phyloP scores from a whole-genome alignment of 495 filamentous ascomycete genomes.

The Thermothielavioides terrestris region DNA sequence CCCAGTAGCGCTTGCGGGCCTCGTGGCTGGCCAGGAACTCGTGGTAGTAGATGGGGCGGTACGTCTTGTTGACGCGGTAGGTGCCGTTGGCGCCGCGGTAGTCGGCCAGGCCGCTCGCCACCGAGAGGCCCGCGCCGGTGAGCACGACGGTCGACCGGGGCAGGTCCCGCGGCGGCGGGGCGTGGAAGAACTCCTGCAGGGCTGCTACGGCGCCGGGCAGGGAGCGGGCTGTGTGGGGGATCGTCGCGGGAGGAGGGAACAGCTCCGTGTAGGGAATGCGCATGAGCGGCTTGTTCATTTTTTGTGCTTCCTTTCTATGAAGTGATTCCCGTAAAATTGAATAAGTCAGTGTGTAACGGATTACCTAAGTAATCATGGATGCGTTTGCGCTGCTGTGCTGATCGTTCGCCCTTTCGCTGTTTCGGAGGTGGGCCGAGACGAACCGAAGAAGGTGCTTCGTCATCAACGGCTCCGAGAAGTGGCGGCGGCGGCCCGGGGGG shows the following conservation, averaged over 20 bases:
- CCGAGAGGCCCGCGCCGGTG: conserved; percentile 87
- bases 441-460: too few relatives aligned
- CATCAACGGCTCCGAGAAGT: too few relatives aligned
- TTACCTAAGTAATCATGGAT: too few relatives aligned
- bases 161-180: conserved; percentile 43
- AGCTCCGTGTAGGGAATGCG: conserved; percentile 86
- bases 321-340: too few relatives aligned
- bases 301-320: background rate
- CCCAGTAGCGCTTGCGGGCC: conserved; percentile 91
- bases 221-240: conserved; percentile 60
- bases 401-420: too few relatives aligned
- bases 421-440: too few relatives aligned
- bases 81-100: conserved; percentile 87
- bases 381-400: too few relatives aligned
- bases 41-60: conserved; percentile 85
- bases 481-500: too few relatives aligned
- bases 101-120: conserved; percentile 86
- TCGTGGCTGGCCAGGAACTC: conserved; percentile 80
- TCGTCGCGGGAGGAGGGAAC: conserved; percentile 67
- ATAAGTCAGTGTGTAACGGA: too few relatives aligned
- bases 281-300: conserved; percentile 40
- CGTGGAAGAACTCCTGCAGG: conserved; percentile 61
- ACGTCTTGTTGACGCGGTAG: conserved; percentile 80
- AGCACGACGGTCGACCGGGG: conserved; percentile 56
- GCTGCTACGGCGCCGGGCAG: conserved; percentile 66